Percentiles rank a stretch among this genome's conserved stretches.
Conservation (phyloP, 139 green algal species). For the Coccomyxa sp. region DNA sequence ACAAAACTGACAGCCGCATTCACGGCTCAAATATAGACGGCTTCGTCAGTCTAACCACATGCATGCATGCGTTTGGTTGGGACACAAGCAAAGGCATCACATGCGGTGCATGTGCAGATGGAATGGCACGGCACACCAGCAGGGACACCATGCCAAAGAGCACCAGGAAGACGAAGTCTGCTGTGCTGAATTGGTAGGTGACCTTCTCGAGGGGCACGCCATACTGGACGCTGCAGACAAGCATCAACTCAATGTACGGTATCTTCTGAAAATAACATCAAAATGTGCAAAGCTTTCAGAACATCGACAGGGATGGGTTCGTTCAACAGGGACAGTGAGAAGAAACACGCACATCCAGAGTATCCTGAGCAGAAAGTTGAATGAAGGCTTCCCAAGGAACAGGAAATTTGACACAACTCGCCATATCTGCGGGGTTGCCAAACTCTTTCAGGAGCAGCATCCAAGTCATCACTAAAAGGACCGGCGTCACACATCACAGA, state of each 20-base stretch:
- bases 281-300: no score
- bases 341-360: constrained; percentile 39
- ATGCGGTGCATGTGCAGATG: neutral
- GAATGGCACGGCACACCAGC: constrained; percentile 10
- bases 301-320: no score
- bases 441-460: no score
- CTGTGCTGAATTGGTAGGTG: constrained; percentile 42
- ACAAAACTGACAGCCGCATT: no score
- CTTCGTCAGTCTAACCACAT: no score
- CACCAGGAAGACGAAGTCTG: constrained; percentile 45
- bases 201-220: constrained; percentile 40
- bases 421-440: constrained; percentile 49
- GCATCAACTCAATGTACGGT: neutral
- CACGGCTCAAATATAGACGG: no score
- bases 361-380: constrained; percentile 38
- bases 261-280: no score
- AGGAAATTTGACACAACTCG: constrained; percentile 46
- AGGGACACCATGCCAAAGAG: constrained; percentile 33
- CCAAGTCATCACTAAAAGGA: no score
- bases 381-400: constrained; percentile 39
- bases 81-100: no score
- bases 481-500: no score
- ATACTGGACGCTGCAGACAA: constrained; percentile 35
- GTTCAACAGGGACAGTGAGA: neutral
- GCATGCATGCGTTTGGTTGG: no score